These are phyloP conservation scores for Exserohilum rostratum DNA, from an alignment of 2,329 filamentous ascomycete species.

Conservation along the genomic window DNA sequence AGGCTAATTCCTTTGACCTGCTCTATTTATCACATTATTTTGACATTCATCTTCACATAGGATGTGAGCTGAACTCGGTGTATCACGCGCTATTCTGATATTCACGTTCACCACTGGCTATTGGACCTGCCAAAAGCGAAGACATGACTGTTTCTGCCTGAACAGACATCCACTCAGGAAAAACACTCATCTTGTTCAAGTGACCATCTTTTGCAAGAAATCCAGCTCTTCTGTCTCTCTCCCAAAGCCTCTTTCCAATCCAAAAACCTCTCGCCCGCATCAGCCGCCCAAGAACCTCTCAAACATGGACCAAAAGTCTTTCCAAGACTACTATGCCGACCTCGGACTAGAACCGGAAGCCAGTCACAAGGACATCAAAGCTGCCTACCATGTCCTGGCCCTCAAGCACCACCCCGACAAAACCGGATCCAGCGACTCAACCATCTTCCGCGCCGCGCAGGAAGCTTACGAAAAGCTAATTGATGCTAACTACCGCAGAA, in stretches of 20 bases:
- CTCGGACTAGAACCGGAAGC: conserved; percentile 80
- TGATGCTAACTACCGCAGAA: conserved; percentile 4
- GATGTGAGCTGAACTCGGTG: neutral
- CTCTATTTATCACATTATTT: neutral
- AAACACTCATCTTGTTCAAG: neutral
- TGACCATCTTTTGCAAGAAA: neutral
- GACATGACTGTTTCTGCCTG: neutral
- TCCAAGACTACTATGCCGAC: conserved; percentile 79
- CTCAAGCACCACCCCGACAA: conserved; percentile 97
- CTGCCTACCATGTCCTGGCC: conserved; percentile 91
- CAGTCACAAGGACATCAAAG: conserved; percentile 85
- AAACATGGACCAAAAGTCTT: conserved; percentile 11
- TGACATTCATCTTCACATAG: neutral
- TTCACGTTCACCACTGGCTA: neutral
- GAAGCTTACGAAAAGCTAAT: conserved; percentile 24
- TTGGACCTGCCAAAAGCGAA: neutral
- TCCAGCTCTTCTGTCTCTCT: neutral
- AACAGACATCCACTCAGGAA: neutral
- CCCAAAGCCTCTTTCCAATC: neutral
- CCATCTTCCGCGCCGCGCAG: conserved; percentile 15
- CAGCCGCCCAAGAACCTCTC: neutral
- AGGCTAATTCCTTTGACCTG: neutral
- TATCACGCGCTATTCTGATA: neutral
- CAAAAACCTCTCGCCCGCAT: neutral
- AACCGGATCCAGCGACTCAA: conserved; percentile 65